phyloP scores from a whole-genome alignment of 805 yeast genomes.

The Blastobotrys peoriensis region DNA sequence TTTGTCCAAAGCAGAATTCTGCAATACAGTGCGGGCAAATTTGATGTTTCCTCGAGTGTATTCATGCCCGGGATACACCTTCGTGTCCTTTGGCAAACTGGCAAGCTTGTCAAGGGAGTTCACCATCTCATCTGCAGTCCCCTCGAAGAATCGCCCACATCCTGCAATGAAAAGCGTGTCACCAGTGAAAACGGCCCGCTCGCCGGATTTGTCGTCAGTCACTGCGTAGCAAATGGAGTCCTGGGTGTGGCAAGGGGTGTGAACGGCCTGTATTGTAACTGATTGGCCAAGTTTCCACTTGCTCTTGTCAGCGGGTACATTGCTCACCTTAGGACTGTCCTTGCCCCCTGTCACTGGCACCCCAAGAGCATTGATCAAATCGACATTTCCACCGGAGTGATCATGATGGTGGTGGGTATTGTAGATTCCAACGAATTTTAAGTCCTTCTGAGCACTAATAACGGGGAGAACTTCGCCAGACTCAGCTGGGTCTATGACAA shows the following conservation, averaged over 20 bases:
- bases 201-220: slow-evolving; percentile 53
- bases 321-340: slow-evolving; percentile 67
- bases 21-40: slow-evolving; percentile 64
- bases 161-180: slow-evolving; percentile 93
- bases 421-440: slow-evolving; percentile 66
- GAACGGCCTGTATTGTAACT: slow-evolving; percentile 68
- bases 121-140: slow-evolving; percentile 77
- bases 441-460: slow-evolving; percentile 33
- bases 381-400: slow-evolving; percentile 81
- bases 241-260: slow-evolving; percentile 97
- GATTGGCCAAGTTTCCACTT: slow-evolving; percentile 56
- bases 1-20: slow-evolving; percentile 44
- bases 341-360: slow-evolving; percentile 77
- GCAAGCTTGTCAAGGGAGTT: slow-evolving; percentile 56
- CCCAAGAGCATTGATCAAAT: slow-evolving; percentile 27
- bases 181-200: slow-evolving; percentile 84
- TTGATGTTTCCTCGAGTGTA: slow-evolving; percentile 77
- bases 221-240: slow-evolving; percentile 89
- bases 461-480: slow-evolving; percentile 60
- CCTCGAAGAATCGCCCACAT: slow-evolving; percentile 96
- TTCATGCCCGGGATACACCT: slow-evolving; percentile 92
- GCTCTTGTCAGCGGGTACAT: slow-evolving; percentile 63
- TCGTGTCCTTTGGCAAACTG: slow-evolving; percentile 58
- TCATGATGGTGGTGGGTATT: slow-evolving; percentile 97
- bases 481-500: slow-evolving; percentile 91